Base-by-base conservation (phyloP, 176 grass and related monocot genomes). In the Lolium rigidum region DNA sequence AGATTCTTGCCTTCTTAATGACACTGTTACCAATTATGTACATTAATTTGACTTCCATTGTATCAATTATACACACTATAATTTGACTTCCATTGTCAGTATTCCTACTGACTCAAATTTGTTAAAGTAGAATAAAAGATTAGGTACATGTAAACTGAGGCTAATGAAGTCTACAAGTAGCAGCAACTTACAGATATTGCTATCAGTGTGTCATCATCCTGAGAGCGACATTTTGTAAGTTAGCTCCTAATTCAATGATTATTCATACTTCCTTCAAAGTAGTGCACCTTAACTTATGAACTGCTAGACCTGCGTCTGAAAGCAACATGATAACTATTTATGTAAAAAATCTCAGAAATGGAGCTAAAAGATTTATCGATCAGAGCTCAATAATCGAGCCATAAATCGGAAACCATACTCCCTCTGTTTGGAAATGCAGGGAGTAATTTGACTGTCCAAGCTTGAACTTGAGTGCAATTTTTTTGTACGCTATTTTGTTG, bases 191-290 rank as follows among this genome's bases (percentile, higher is more conserved):
- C 46, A 52, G 72, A 75, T 75, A 31, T 10, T 75, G 22, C 24
- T 28, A 74, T 51, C 72, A 75, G 47, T 52, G 24, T 75, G 72
- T 14, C 72, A 75, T 75, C 72, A 75, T 75, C 14, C 72, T 52
- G 72, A 52, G 7, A 75, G 22, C 7, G 15, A 75, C 47, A 31
- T 31, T 52, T 75, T 31, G 72, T 52, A 52, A 75, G 72, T 51
- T 75, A 52, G 72, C 72, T 75, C 47, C 47, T 75, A 22, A 24
- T 48, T 47, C 43, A 73, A 44, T 48, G 43, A 24, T 73, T 48
- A 20, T 72, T 72, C 13, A 56, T 8, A 18, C 70, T 74, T 49
- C 70, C 44, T 50, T 74, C 7, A 74, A 49, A 49, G 70, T 49
- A 74, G n/a, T 73, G 70, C 69, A 72, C 10, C 69, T 72, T 73